Percentiles rank a stretch among this genome's conserved stretches.
These are phyloP conservation scores for Aspergillus olivimuriae DNA, from an alignment of 495 filamentous ascomycete genomes.

Conservation along the genomic window DNA sequence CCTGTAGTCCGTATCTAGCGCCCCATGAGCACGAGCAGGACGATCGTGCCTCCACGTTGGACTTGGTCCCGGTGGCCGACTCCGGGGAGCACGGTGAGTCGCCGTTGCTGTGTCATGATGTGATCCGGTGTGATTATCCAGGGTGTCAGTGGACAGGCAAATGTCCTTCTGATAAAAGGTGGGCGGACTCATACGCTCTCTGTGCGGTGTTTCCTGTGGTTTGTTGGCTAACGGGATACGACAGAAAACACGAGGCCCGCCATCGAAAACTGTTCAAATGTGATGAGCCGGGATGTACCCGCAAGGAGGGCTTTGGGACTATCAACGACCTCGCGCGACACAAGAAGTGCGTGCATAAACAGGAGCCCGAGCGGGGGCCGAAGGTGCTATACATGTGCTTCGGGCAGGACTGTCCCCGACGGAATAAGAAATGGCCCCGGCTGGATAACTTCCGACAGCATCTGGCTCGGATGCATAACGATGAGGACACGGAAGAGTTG, in stretches of 20 bases:
- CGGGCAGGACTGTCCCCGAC: slow-evolving; percentile 55
- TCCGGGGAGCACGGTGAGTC: slow-evolving; percentile 13
- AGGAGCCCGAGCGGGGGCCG: slow-evolving; percentile 43
- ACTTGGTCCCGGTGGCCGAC: slow-evolving; percentile 10
- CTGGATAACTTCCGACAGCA: slow-evolving; percentile 91
- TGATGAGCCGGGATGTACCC: slow-evolving; percentile 49
- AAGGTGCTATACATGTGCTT: slow-evolving; percentile 63
- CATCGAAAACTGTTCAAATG: slow-evolving; percentile 74
- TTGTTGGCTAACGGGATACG: slow-evolving; percentile 6
- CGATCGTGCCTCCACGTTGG: slow-evolving; percentile 13
- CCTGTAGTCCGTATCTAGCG: slow-evolving; percentile 23
- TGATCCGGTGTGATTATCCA: slow-evolving; percentile 29
- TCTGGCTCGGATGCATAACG: slow-evolving; percentile 67
- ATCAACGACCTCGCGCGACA: slow-evolving; percentile 75
- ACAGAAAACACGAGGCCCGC: slow-evolving; percentile 74
- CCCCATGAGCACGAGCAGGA: slow-evolving; percentile 21
- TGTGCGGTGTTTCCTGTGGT: too few species aligned
- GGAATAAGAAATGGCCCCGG: slow-evolving; percentile 77
- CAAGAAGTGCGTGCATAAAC: slow-evolving; percentile 60
- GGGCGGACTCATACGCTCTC: too few species aligned
- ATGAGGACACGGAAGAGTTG: slow-evolving; percentile 46
- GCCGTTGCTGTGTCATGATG: slow-evolving; percentile 14
- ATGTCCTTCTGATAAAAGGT: slow-evolving; percentile 39
- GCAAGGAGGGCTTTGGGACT: slow-evolving; percentile 69
- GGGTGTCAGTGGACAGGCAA: slow-evolving; percentile 35